Evolutionary conservation across 352 stramenopile species (phyloP), one percentile per base, ranked within the genome.

Genomic region (Globisporangium okanoganense): DNA sequence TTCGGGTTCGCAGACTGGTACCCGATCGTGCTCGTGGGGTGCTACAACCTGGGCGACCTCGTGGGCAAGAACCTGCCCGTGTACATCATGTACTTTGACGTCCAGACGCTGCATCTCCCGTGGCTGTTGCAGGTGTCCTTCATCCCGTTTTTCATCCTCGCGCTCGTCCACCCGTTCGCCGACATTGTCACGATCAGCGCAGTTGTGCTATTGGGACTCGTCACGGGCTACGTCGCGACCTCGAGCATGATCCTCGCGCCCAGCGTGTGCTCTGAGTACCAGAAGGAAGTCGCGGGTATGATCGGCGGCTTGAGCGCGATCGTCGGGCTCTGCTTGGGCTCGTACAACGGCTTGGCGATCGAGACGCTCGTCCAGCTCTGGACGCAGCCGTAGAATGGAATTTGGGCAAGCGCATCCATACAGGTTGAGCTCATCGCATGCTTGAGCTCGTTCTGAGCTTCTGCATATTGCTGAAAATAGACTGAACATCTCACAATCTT

Each of bases 281-380:
- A 93, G 58, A 89, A 89, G 59, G 84, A 93, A 59, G 75, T 87
- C 14, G 84, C 80, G 0, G 84, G 84, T 8, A 93, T 93, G 79
- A 75, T 90, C 38, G 81, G 76, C 16, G 78, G 79, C 2, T 64
- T 93, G 7, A 79, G 76, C 38, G 77, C 75, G n/a, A 90, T 93
- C 58, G 67, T 90, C 25, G 84, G 84, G 10, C 75, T 93, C 14
- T 93, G 81, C 51, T 67, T 71, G 14, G 84, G 84, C 16, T 93
- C 81, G 6, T 93, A 93, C 71, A 85, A 88, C 24, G 84, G 84
- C 4, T 66, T 93, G 2, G 76, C 79, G 22, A 57, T 93, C n/a
- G 78, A 91, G 61, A 83, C 75, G 16, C 59, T 91, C 22, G 64
- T 90, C 14, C 72, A 89, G 49, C 64, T 89, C 27, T 79, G 69